phyloP scores from a whole-genome alignment of 441 rosid genomes.

The Eutrema salsugineum region DNA sequence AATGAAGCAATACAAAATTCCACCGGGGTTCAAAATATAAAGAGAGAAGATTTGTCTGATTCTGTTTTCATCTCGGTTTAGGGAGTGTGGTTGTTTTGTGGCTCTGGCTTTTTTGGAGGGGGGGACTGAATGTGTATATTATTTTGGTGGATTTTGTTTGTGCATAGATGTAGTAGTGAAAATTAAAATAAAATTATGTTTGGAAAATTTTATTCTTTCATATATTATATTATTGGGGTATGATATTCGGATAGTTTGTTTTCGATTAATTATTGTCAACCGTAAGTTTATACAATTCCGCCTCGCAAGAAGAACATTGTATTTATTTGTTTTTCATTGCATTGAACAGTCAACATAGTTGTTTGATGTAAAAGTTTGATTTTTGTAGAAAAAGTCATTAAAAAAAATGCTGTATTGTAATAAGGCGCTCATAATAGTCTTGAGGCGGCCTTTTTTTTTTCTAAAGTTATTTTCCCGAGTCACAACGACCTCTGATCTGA shows the following conservation, averaged over 20 bases:
- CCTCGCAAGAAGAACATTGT: background rate
- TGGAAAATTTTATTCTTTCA: background rate
- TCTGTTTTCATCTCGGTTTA: slow-evolving; percentile 1
- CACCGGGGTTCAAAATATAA: background rate
- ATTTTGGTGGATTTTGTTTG: slow-evolving; percentile 18
- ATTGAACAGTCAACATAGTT: background rate
- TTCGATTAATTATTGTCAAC: background rate
- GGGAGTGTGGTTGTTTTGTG: slow-evolving; percentile 15
- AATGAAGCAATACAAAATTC: no score
- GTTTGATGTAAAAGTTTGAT: background rate
- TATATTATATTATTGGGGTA: background rate
- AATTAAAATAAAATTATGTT: background rate
- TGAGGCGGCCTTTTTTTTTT: no score
- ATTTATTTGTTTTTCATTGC: background rate
- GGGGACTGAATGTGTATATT: slow-evolving; percentile 9
- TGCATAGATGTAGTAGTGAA: slow-evolving; percentile 3
- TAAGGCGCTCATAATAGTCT: no score
- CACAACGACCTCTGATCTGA: no score
- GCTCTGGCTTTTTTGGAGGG: background rate
- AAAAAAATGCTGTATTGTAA: no score
- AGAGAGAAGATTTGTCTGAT: slow-evolving; percentile 19
- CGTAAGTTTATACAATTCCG: background rate
- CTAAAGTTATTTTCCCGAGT: no score
- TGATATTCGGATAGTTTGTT: background rate
- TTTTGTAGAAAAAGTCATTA: background rate